Conservation (phyloP, 208 protist species). For the Trichomonas vaginalis region DNA sequence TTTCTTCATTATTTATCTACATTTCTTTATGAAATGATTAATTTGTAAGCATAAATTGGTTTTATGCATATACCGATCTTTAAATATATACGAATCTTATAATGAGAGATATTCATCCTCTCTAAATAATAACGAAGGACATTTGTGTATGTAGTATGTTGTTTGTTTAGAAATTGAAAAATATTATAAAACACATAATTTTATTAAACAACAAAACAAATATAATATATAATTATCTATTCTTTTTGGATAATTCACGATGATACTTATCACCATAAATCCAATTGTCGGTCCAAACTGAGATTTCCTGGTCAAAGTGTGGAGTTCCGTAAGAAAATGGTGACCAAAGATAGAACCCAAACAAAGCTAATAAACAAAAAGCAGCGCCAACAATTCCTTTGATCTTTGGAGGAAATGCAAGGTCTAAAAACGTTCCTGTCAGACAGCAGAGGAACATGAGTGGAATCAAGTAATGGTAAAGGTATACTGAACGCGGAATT, state of each 20-base stretch:
- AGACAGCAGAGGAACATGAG: background rate
- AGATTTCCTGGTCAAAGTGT: background rate
- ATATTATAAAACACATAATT: too few species aligned
- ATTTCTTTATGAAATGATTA: too few species aligned
- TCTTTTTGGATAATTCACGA: background rate
- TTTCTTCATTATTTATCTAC: too few species aligned
- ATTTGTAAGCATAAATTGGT: too few species aligned
- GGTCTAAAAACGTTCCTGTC: background rate
- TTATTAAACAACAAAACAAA: background rate
- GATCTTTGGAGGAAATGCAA: background rate
- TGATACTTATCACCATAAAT: background rate
- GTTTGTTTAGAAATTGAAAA: too few species aligned
- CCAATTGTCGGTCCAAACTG: background rate
- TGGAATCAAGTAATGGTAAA: constrained; percentile 7
- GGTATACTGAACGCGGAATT: background rate
- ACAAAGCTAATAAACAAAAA: background rate
- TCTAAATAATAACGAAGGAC: too few species aligned
- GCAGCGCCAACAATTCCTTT: background rate
- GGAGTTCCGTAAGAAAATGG: background rate
- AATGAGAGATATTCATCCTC: too few species aligned
- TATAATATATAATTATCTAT: background rate
- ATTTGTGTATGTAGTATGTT: too few species aligned
- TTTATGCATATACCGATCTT: too few species aligned
- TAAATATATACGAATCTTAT: too few species aligned
- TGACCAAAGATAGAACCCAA: background rate